phyloP scores from a whole-genome alignment of 1,284 basidiomycete species.

The Cryptococcus sp. region DNA sequence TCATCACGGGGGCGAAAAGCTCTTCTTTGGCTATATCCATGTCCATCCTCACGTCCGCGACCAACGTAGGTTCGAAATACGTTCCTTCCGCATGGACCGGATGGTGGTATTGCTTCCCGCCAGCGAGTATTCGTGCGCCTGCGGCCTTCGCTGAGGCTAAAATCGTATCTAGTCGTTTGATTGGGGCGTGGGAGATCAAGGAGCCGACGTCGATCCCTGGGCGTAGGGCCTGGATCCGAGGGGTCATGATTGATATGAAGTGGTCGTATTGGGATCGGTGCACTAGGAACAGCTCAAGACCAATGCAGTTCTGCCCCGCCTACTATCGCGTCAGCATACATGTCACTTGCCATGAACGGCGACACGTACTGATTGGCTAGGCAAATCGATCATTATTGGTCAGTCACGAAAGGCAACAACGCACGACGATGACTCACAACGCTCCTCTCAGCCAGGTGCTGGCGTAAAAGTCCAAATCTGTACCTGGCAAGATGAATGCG shows the following conservation, averaged over 20 bases:
- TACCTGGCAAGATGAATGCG: constrained; percentile 56
- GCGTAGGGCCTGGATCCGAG: constrained; percentile 67
- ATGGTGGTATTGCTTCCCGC: constrained; percentile 66
- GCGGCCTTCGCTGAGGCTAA: constrained; percentile 69
- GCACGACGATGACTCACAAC: constrained; percentile 63
- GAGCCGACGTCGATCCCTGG: constrained; percentile 57
- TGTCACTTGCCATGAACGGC: neutral
- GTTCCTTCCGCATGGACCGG: constrained; percentile 66
- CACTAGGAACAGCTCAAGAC: constrained; percentile 89
- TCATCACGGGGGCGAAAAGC: constrained; percentile 86
- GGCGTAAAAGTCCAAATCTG: constrained; percentile 56
- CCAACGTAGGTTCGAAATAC: constrained; percentile 85
- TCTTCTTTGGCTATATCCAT: constrained; percentile 80
- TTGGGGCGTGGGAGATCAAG: constrained; percentile 59
- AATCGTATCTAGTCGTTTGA: constrained; percentile 69
- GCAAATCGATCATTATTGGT: neutral
- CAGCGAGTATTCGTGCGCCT: constrained; percentile 71
- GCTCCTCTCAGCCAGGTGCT: constrained; percentile 74
- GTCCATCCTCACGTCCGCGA: constrained; percentile 73
- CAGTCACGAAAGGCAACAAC: neutral
- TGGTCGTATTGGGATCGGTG: constrained; percentile 72
- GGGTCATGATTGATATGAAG: constrained; percentile 66
- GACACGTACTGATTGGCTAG: constrained; percentile 30
- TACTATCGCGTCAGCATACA: constrained; percentile 9
- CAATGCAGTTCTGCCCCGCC: constrained; percentile 92